Percentiles rank a stretch among this genome's conserved stretches.
These are phyloP conservation scores for Blastocladiella emersonii DNA, from an alignment of 371 early-diverging fungal genomes.

Conservation along the genomic window DNA sequence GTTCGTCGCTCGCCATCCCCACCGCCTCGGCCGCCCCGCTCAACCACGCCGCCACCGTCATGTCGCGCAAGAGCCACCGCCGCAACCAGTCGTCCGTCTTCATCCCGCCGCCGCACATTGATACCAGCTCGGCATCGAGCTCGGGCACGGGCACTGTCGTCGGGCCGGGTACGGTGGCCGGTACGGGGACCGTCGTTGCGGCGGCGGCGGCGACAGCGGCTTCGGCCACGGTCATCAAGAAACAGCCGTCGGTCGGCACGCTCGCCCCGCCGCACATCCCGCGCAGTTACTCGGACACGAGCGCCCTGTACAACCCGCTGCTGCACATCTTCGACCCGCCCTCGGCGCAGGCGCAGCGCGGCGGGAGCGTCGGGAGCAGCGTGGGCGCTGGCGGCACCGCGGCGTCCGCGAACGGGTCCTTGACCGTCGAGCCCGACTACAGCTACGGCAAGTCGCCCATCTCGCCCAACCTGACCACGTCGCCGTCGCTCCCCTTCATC, in stretches of 20 bases:
- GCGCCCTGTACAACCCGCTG: background rate
- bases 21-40: no score
- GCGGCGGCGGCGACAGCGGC: no score
- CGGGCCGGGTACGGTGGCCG: no score
- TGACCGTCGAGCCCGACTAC: background rate
- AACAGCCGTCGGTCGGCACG: no score
- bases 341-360: background rate
- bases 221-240: no score
- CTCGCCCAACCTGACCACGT: conserved; percentile 3
- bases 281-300: conserved; percentile 4
- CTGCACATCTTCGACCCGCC: conserved; percentile 3
- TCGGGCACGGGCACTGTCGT: no score
- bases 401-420: background rate
- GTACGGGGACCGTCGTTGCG: no score
- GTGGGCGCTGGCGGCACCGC: background rate
- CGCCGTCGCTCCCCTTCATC: conserved; percentile 8
- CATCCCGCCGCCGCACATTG: background rate
- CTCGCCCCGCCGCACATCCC: background rate
- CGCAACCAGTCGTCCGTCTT: conserved; percentile 5
- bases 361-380: no score
- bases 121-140: no score
- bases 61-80: conserved; percentile 5
- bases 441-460: background rate
- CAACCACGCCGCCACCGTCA: background rate
- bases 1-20: no score